A percentile compares a stretch with the other conserved stretches of the same genome.
These are phyloP conservation scores for Pseudogymnoascus sp. DNA, from an alignment of 2,329 filamentous ascomycete genomes.

Conservation along the genomic window DNA sequence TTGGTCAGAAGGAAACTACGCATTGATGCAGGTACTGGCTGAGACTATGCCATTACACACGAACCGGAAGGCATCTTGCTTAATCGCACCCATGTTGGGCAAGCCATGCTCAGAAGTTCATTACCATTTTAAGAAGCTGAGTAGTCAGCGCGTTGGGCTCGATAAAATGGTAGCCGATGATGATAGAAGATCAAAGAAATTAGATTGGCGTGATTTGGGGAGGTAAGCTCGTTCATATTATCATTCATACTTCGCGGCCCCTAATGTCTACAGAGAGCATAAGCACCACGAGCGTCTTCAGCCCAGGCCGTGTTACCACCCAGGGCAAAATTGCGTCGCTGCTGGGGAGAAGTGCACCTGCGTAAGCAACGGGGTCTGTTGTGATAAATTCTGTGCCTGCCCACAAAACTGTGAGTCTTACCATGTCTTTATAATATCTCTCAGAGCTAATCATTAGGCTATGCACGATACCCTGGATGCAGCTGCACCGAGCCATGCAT, in stretches of 20 bases:
- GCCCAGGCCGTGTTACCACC: neutral
- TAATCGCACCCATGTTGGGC: neutral
- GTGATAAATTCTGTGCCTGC: neutral
- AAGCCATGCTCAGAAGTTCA: neutral
- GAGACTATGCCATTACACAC: no score
- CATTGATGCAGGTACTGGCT: neutral
- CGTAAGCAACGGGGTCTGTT: neutral
- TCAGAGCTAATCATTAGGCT: neutral
- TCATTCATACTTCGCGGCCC: neutral
- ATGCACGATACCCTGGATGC: neutral
- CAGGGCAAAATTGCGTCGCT: neutral
- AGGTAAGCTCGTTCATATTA: neutral
- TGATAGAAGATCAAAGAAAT: neutral
- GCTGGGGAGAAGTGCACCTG: neutral
- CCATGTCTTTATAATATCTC: neutral
- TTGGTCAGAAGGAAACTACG: neutral
- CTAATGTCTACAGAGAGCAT: neutral
- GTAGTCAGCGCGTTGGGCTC: neutral
- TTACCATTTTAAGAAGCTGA: neutral
- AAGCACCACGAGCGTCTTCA: neutral
- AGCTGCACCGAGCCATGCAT: constrained; percentile 34
- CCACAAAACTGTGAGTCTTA: neutral
- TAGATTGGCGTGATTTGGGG: neutral
- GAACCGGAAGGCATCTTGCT: neutral
- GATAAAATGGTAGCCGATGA: neutral